Conservation (phyloP, 495 filamentous ascomycete species). For the Podospora pseudoanserina region DNA sequence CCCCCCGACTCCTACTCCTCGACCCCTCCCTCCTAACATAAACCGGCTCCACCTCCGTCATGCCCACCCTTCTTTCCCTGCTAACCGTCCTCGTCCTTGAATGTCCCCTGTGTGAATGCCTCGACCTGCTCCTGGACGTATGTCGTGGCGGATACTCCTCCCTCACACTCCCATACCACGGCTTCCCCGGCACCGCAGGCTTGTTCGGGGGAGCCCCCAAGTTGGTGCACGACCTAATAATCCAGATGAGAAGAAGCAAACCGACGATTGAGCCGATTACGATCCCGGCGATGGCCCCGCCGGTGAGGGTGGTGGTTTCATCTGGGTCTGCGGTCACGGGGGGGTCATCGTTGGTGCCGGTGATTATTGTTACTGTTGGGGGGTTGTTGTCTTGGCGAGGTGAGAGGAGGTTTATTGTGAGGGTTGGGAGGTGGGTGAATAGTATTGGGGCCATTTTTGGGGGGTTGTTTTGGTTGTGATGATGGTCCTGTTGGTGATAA, state of each 20-base stretch:
- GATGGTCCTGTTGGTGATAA: not conserved
- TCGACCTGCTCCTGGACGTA: not conserved
- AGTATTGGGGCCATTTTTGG: constrained; percentile 9
- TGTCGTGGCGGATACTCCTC: constrained; percentile 18
- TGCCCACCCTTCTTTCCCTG: not conserved
- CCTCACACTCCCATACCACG: constrained; percentile 32
- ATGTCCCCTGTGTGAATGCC: constrained; percentile 15
- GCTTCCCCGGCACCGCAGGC: constrained; percentile 12
- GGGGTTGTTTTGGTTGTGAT: not conserved
- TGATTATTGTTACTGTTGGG: constrained; percentile 20
- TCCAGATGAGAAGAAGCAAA: constrained; percentile 52
- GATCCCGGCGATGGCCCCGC: constrained; percentile 58
- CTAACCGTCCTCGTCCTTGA: not conserved
- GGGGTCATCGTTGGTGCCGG: constrained; percentile 12
- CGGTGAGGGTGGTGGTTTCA: constrained; percentile 38
- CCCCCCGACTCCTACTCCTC: constrained; percentile 1
- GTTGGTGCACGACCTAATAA: constrained; percentile 43
- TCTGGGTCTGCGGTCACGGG: not conserved
- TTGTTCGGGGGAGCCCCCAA: constrained; percentile 32
- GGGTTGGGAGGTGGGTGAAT: constrained; percentile 6
- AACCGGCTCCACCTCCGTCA: constrained; percentile 5
- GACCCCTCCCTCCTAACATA: constrained; percentile 6
- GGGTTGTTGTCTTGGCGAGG: constrained; percentile 12
- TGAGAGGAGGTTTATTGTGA: constrained; percentile 4
- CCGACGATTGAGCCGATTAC: constrained; percentile 58